Percentiles rank a stretch among this genome's conserved stretches.
Conservation (phyloP, 768 basidiomycete species). For the Suillus ampliporus region DNA sequence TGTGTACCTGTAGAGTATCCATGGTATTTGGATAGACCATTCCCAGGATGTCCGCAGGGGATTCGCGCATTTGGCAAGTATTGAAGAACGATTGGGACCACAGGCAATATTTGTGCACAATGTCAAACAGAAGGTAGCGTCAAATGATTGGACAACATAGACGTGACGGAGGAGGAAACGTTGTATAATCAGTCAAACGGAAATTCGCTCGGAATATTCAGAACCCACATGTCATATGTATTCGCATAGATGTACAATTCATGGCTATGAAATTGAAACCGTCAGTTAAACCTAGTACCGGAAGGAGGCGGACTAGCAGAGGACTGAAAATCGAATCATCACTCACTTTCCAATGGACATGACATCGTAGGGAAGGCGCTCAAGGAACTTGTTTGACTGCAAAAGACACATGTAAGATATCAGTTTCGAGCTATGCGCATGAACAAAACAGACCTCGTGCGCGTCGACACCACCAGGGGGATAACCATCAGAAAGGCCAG, state of each 20-base stretch:
- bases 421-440: neutral
- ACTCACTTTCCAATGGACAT: conserved; percentile 85
- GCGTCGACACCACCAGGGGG: conserved; percentile 73
- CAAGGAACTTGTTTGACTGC: conserved; percentile 78
- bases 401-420: neutral
- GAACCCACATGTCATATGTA: conserved; percentile 64
- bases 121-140: neutral
- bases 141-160: neutral
- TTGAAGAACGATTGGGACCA: neutral
- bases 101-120: neutral
- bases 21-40: no score
- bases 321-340: neutral
- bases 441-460: conserved; percentile 56
- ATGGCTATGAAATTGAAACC: conserved; percentile 52
- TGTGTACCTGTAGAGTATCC: conserved; percentile 59
- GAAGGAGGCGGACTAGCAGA: neutral
- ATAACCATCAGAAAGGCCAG: conserved; percentile 79
- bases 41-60: no score
- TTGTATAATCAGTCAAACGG: no score
- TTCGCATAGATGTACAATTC: conserved; percentile 79
- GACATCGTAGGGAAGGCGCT: conserved; percentile 78
- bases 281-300: conserved; percentile 3
- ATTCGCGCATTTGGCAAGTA: neutral
- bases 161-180: neutral
- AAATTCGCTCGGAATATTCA: neutral